A percentile compares a stretch with the other conserved stretches of the same genome.
These are phyloP conservation scores for Periglandula ipomoeae DNA, from an alignment of 2,329 filamentous ascomycete genomes.

Conservation along the genomic window DNA sequence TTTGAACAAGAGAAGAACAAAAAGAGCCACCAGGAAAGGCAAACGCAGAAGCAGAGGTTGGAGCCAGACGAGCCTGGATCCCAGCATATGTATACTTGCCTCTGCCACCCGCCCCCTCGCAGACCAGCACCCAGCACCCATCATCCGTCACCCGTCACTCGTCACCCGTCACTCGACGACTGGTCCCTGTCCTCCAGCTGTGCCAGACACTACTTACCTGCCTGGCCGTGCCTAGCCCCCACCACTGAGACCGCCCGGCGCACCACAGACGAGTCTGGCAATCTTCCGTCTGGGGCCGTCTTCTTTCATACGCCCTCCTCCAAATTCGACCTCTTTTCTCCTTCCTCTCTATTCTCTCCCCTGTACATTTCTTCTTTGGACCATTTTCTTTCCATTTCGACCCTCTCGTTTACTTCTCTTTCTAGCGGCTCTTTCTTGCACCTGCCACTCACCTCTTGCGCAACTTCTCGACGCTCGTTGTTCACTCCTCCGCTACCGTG, in stretches of 20 bases:
- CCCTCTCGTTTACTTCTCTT: not conserved
- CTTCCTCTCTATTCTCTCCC: not conserved
- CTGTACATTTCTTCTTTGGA: not conserved
- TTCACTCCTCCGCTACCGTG: not conserved
- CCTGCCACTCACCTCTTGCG: not conserved
- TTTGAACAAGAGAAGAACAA: not conserved
- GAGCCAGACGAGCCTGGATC: no score
- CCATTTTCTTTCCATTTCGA: not conserved
- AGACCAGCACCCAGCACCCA: not conserved
- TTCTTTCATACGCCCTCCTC: not conserved
- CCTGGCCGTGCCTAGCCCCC: not conserved
- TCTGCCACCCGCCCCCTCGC: no score
- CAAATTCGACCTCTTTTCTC: conserved; percentile 1
- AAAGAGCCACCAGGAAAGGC: no score
- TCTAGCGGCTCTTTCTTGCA: not conserved
- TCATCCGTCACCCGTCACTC: not conserved
- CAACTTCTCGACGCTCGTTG: not conserved
- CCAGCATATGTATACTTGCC: no score
- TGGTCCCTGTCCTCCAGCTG: not conserved
- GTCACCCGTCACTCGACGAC: not conserved
- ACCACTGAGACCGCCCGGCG: conserved; percentile 1
- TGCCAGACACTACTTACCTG: no score
- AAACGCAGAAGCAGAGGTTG: no score
- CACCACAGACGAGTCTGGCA: not conserved
- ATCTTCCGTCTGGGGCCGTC: not conserved